Evolutionary conservation across 345 rosid genomes (phyloP), one percentile per base, ranked within the genome.

Genomic region (Kandelia obovata): DNA sequence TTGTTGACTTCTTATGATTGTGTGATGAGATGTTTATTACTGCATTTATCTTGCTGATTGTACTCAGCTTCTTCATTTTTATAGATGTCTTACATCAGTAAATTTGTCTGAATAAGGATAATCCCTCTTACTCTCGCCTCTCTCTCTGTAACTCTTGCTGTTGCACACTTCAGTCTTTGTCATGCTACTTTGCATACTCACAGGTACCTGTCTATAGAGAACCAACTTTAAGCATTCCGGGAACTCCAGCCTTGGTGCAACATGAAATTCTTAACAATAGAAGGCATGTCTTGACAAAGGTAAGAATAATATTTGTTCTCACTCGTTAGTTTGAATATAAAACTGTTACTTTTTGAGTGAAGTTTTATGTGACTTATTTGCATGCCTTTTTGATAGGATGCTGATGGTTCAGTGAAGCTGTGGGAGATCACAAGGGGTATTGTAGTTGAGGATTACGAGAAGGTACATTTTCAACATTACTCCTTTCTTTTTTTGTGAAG

Each of bases 281-380:
- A 88, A 89, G 96, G 79, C 98, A 96, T 82, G 91, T 96, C 62
- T 83, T 96, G 83, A 92, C 99, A 2, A 92, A 96, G 98, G 99
- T 96, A 71, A 73, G 67, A 34, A 31, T 66, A 26, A 21, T 62
- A 52, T 19, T 61, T 58, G 65, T 49, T 17, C 58, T 49, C 68
- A 66, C 73, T 19, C 58, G n/a, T 43, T 17, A 68, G 60, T 73
- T 71, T 68, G 58, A 58, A 56, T 8, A 23, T 26, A 27, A 28
- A 55, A 68, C 19, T 35, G 32, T 60, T 20, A 59, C 34, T 53
- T 66, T 65, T 67, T 52, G 6, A 47, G 58, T 37, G 30, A 53
- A 43, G 64, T 55, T 19, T 64, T 19, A n/a, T 74, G 59, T 59
- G 70, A 79, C 68, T 66, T 67, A 72, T 80, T 21, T 47, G 53